These are phyloP conservation scores for Liquidambar formosana DNA, from an alignment of 164 flowering plant species.

Conservation along the genomic window DNA sequence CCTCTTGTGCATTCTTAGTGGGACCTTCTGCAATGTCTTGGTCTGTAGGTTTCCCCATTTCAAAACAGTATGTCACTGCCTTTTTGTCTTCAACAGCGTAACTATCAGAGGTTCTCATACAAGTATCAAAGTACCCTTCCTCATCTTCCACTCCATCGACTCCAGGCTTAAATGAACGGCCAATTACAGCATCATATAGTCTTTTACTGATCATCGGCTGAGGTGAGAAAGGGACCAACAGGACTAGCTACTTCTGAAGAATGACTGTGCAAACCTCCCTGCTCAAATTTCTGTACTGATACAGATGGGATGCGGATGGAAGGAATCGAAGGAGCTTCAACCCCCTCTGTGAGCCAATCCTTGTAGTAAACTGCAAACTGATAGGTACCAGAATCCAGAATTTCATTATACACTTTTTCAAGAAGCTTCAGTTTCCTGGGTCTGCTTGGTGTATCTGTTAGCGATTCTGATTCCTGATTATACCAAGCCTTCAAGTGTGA, in stretches of 20 bases:
- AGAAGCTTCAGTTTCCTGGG: conserved; percentile 53
- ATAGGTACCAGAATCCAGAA: conserved; percentile 58
- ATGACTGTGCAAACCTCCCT: conserved; percentile 26
- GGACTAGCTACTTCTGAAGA: conserved; percentile 37
- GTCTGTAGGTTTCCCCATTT: conserved; percentile 16
- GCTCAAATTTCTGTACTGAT: conserved; percentile 28
- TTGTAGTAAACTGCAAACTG: conserved; percentile 76
- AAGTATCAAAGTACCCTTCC: conserved; percentile 24
- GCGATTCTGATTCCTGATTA: conserved; percentile 50
- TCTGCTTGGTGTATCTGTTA: conserved; percentile 37
- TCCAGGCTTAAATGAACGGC: conserved; percentile 23
- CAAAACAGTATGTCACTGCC: conserved; percentile 17
- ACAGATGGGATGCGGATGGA: conserved; percentile 44
- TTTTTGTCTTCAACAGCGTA: conserved; percentile 39
- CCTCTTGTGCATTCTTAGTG: conserved; percentile 9
- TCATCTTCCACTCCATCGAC: conserved; percentile 25
- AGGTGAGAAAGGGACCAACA: conserved; percentile 35
- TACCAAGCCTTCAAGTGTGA: conserved; percentile 66
- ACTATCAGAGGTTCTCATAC: conserved; percentile 31
- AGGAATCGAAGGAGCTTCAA: conserved; percentile 64
- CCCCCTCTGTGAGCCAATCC: conserved; percentile 74
- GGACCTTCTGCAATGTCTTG: conserved; percentile 22
- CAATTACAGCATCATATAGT: conserved; percentile 57
- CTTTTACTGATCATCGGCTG: conserved; percentile 62
- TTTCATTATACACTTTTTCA: conserved; percentile 58